Percentiles rank a stretch among this genome's conserved stretches.
Conservation (phyloP, 2,329 filamentous ascomycete species). For the Polytolypa hystricis region DNA sequence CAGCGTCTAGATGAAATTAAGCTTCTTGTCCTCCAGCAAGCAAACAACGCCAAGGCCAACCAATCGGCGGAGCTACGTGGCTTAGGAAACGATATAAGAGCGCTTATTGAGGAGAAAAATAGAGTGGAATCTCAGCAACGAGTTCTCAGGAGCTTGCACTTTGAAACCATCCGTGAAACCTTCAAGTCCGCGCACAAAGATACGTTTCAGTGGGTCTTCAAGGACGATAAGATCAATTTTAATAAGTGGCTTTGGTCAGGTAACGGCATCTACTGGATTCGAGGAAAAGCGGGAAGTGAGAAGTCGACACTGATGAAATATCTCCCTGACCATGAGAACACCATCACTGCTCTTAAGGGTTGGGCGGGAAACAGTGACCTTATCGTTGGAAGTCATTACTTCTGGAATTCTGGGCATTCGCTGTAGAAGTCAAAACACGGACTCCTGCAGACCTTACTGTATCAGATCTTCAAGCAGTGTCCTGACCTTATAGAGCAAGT, state of each 20-base stretch:
- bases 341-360: conserved; percentile 16
- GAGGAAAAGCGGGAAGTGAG: conserved; percentile 37
- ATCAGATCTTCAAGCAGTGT: conserved; percentile 22
- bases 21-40: no score
- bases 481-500: conserved; percentile 20
- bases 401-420: conserved; percentile 30
- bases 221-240: background rate
- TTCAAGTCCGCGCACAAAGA: conserved; percentile 10
- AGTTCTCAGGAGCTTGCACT: no score
- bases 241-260: conserved; percentile 17
- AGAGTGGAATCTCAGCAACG: no score
- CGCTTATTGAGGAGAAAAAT: no score
- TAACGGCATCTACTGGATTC: conserved; percentile 26
- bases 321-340: conserved; percentile 20
- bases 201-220: conserved; percentile 14
- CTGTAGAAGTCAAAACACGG: conserved; percentile 34
- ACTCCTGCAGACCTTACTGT: conserved; percentile 27
- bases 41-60: no score
- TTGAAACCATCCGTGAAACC: no score
- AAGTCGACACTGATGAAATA: conserved; percentile 41
- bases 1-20: no score
- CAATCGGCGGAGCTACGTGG: no score
- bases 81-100: no score
- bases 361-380: conserved; percentile 26
- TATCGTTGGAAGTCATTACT: conserved; percentile 29